Conservation (phyloP, 495 filamentous ascomycete species). For the Trichoderma asperelloides region DNA sequence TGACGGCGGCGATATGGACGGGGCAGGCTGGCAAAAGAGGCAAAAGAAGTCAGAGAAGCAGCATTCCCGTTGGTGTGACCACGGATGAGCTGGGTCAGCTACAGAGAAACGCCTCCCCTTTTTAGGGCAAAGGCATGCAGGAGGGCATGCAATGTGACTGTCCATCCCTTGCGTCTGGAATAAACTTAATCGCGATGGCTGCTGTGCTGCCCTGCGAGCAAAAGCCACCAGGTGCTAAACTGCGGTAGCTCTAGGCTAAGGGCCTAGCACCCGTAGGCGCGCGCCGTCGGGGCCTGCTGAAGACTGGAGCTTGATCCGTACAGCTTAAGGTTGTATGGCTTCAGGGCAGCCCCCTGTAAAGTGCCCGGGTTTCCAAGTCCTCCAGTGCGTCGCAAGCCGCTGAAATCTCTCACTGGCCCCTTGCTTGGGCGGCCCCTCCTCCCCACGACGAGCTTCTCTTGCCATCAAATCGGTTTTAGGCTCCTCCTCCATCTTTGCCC, state of each 20-base stretch:
- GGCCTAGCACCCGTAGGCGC: too few species aligned
- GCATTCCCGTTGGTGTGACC: neutral
- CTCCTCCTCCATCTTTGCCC: neutral
- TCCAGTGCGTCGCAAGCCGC: neutral
- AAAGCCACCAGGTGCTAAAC: neutral
- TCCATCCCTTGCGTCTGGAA: neutral
- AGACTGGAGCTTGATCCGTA: neutral
- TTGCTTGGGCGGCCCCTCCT: neutral
- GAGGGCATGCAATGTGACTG: neutral
- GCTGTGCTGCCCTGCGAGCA: constrained; percentile 3
- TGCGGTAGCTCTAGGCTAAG: neutral
- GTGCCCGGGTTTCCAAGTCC: neutral
- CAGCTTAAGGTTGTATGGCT: constrained; percentile 4
- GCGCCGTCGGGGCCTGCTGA: too few species aligned
- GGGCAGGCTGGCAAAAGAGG: neutral
- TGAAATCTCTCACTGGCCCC: neutral
- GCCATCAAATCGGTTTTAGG: neutral
- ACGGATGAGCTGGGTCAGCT: too few species aligned
- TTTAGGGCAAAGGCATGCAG: neutral
- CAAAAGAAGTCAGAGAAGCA: too few species aligned
- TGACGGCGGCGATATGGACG: neutral
- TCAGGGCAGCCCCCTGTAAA: neutral
- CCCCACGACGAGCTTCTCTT: neutral
- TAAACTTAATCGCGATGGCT: constrained; percentile 3
- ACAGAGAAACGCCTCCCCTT: neutral